These are phyloP conservation scores for Oenanthe sinensis DNA, from an alignment of 129 eudicot genomes.

Conservation along the genomic window DNA sequence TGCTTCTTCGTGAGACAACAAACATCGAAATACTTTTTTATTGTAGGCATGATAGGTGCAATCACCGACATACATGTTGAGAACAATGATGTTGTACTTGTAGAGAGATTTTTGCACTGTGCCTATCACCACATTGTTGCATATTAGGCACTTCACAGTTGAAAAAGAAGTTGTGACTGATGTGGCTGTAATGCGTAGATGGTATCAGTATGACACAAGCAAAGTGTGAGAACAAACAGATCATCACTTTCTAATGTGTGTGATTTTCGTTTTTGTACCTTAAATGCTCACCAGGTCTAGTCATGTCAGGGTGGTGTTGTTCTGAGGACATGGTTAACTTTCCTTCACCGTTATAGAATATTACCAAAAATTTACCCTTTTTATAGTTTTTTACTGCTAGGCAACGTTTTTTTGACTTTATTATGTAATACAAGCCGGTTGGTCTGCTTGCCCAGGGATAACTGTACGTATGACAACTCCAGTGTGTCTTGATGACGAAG, in stretches of 20 bases:
- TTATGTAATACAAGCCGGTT: background rate
- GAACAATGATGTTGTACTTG: background rate
- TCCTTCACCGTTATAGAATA: background rate
- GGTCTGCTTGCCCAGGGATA: slow-evolving; percentile 41
- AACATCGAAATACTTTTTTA: background rate
- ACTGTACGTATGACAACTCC: slow-evolving; percentile 21
- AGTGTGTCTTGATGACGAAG: slow-evolving; percentile 34
- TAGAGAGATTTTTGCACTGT: background rate
- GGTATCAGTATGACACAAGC: background rate
- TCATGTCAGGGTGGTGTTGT: background rate
- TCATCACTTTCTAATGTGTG: background rate
- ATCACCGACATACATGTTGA: background rate
- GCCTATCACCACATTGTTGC: background rate
- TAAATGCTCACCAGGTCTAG: background rate
- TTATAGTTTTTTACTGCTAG: background rate
- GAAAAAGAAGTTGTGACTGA: background rate
- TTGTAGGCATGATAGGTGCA: background rate
- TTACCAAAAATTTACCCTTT: background rate
- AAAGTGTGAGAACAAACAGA: background rate
- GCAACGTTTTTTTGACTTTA: background rate
- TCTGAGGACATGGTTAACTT: background rate
- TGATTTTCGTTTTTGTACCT: background rate
- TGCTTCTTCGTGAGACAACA: background rate
- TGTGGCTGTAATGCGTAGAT: background rate
- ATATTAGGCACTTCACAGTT: background rate